Evolutionary conservation across 306 rosid genomes (phyloP).

Genomic region (Cicer pinnatifidum): DNA sequence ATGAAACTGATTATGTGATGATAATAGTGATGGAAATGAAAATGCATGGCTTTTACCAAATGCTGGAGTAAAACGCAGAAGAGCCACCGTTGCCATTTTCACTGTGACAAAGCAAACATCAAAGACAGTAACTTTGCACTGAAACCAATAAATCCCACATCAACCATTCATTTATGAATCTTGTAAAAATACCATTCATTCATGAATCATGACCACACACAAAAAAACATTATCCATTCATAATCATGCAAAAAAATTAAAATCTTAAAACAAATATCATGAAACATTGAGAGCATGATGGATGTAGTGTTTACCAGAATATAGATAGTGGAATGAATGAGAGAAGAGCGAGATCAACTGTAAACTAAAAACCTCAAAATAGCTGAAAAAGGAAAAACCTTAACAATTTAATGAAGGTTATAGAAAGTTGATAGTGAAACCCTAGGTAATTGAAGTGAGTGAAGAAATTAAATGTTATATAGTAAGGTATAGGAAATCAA

Average conservation of each 20-base stretch:
- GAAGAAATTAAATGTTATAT: background rate
- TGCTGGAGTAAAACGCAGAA: constrained; percentile 61
- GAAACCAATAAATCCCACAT: constrained; percentile 17
- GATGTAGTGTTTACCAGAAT: constrained; percentile 37
- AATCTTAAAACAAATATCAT: constrained; percentile 5
- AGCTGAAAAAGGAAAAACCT: background rate
- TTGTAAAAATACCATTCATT: background rate
- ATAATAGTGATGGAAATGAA: constrained; percentile 49
- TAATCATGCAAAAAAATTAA: background rate
- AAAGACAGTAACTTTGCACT: constrained; percentile 23
- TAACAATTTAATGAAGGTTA: background rate
- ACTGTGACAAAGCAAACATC: constrained; percentile 36
- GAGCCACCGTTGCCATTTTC: constrained; percentile 69
- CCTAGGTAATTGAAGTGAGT: constrained; percentile 27
- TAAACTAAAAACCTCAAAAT: constrained; percentile 38
- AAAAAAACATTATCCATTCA: constrained; percentile 28
- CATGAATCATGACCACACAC: constrained; percentile 21
- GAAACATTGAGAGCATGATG: background rate
- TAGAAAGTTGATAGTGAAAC: background rate
- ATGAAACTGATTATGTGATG: constrained; percentile 43
- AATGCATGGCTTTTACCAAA: constrained; percentile 40
- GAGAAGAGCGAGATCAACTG: constrained; percentile 8
- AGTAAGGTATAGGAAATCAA: constrained; percentile 19
- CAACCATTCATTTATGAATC: constrained; percentile 1
- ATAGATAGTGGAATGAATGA: constrained; percentile 30